Conservation (phyloP, 1,284 basidiomycete species). For the Sanghuangporus weigelae region DNA sequence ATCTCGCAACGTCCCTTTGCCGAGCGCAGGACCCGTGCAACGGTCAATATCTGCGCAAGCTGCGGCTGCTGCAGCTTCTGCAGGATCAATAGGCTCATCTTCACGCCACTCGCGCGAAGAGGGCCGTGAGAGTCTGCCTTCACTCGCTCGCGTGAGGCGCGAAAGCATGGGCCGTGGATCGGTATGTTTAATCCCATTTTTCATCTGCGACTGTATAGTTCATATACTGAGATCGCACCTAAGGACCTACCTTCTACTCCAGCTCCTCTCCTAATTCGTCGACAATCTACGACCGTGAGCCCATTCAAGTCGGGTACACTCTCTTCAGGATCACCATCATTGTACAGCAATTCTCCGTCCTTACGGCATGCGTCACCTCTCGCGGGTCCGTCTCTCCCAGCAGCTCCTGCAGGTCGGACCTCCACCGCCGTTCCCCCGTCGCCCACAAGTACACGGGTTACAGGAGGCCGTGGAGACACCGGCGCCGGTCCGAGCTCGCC, state of each 20-base stretch:
- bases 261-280: constrained; percentile 45
- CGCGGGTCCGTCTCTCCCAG: constrained; percentile 10
- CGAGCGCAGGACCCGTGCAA: constrained; percentile 23
- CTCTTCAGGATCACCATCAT: constrained; percentile 46
- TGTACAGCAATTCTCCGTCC: constrained; percentile 27
- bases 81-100: constrained; percentile 29
- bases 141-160: constrained; percentile 35
- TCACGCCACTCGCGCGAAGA: constrained; percentile 36
- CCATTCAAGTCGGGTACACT: constrained; percentile 70
- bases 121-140: constrained; percentile 27
- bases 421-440: constrained; percentile 7
- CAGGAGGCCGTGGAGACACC: background rate
- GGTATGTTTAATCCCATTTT: constrained; percentile 24
- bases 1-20: constrained; percentile 32
- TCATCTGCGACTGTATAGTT: background rate
- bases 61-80: constrained; percentile 27
- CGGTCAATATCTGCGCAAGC: constrained; percentile 11
- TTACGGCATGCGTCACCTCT: constrained; percentile 9
- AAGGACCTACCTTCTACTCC: constrained; percentile 36
- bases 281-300: constrained; percentile 45
- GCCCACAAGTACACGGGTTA: constrained; percentile 4
- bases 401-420: constrained; percentile 6
- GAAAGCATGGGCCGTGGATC: constrained; percentile 36
- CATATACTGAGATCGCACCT: background rate
- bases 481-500: constrained; percentile 8